phyloP scores from a whole-genome alignment of 2,329 filamentous ascomycete species.

The Claviceps quebecensis region DNA sequence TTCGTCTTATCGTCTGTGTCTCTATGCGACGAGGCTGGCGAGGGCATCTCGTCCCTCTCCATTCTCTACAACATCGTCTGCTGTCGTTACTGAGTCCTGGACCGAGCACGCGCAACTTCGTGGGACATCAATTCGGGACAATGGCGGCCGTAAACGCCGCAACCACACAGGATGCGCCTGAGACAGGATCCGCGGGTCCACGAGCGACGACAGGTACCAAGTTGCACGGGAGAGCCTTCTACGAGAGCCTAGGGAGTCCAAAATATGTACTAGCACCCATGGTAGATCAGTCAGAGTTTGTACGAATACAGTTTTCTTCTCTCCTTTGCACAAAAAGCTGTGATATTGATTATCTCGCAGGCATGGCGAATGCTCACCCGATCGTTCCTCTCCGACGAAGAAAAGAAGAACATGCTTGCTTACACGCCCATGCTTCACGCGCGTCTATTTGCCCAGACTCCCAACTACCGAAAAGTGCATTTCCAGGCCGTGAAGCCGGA shows the following conservation, averaged over 20 bases:
- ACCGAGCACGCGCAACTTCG: background rate
- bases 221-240: slow-evolving; percentile 76
- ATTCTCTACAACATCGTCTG: background rate
- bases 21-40: slow-evolving; percentile 3
- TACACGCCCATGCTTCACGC: slow-evolving; percentile 97
- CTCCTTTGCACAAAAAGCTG: background rate
- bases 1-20: background rate
- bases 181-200: slow-evolving; percentile 1
- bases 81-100: background rate
- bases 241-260: slow-evolving; percentile 85
- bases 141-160: slow-evolving; percentile 17
- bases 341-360: slow-evolving; percentile 28
- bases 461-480: slow-evolving; percentile 62
- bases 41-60: background rate
- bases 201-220: slow-evolving; percentile 36
- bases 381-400: slow-evolving; percentile 64
- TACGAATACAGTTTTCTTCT: slow-evolving; percentile 29
- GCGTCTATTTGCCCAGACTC: slow-evolving; percentile 65
- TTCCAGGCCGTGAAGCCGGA: slow-evolving; percentile 53
- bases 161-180: slow-evolving; percentile 7
- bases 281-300: slow-evolving; percentile 98
- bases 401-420: slow-evolving; percentile 55
- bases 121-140: slow-evolving; percentile 14
- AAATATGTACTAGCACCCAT: slow-evolving; percentile 88
- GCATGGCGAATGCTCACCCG: slow-evolving; percentile 95